These are phyloP conservation scores for Wickerhamiella cacticola DNA, from an alignment of 805 yeast genomes.

Conservation along the genomic window DNA sequence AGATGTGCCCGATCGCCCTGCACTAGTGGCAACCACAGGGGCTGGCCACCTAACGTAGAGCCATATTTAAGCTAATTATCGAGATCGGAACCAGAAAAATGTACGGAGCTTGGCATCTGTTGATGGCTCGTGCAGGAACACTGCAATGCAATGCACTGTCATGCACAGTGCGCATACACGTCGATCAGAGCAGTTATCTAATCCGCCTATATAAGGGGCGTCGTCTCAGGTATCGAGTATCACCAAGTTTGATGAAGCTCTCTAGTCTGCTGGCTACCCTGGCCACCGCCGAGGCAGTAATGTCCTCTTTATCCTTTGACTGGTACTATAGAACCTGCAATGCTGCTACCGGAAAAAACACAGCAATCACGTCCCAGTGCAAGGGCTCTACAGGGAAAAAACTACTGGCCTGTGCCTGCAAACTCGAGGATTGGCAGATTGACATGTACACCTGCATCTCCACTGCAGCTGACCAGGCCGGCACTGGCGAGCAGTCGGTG, in stretches of 20 bases:
- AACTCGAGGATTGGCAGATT: background rate
- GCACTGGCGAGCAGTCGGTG: background rate
- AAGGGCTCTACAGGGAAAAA: background rate
- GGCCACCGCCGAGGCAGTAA: background rate
- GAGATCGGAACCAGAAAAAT: too few relatives aligned
- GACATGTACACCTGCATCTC: background rate
- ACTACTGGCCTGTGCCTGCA: conserved; percentile 1
- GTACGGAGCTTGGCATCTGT: background rate
- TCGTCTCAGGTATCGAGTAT: background rate
- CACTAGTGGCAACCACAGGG: too few relatives aligned
- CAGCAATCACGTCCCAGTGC: conserved; percentile 7
- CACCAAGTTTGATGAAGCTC: background rate
- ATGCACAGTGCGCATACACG: background rate
- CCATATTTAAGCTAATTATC: too few relatives aligned
- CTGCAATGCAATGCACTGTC: background rate
- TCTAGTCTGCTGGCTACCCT: background rate
- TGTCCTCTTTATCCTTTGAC: background rate
- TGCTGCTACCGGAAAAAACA: background rate
- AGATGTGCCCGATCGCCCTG: too few relatives aligned
- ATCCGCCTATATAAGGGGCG: background rate
- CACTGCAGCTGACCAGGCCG: background rate
- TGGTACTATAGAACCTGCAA: conserved; percentile 8
- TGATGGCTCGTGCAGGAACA: background rate
- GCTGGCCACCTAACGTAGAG: too few relatives aligned
- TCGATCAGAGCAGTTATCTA: background rate